Conservation (phyloP, 2,329 filamentous ascomycete species). For the Beauveria bassiana region DNA sequence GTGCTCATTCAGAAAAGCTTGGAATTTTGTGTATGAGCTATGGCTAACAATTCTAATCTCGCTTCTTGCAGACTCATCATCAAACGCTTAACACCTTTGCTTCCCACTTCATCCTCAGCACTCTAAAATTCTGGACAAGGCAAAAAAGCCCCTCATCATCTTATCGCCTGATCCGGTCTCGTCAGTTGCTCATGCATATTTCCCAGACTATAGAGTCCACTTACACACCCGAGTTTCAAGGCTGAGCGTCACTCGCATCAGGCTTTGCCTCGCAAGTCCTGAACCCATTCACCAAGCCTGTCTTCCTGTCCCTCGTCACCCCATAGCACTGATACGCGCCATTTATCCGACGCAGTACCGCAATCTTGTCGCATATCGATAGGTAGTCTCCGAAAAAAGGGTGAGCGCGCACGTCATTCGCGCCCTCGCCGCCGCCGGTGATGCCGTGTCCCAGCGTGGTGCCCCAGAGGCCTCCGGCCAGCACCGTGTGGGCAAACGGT, state of each 20-base stretch:
- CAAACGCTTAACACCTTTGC: no score
- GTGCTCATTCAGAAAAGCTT: background rate
- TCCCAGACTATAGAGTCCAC: background rate
- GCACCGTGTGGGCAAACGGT: conserved; percentile 41
- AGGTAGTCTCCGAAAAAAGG: conserved; percentile 46
- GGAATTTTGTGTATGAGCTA: no score
- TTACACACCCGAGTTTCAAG: background rate
- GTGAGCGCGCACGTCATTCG: conserved; percentile 35
- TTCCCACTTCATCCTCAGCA: background rate
- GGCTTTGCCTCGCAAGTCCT: background rate
- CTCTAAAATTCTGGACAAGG: background rate
- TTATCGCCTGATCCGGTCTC: background rate
- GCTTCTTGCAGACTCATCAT: background rate
- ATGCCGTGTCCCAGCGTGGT: conserved; percentile 53
- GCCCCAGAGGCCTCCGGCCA: conserved; percentile 38
- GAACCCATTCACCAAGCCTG: conserved; percentile 32
- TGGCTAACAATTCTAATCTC: background rate
- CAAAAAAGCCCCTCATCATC: background rate
- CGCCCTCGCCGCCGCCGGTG: conserved; percentile 9
- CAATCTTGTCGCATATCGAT: conserved; percentile 32
- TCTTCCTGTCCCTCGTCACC: conserved; percentile 27
- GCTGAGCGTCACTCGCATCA: background rate
- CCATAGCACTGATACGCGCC: conserved; percentile 38
- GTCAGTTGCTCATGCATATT: background rate
- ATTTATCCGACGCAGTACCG: conserved; percentile 25